Conservation (phyloP, 106 monocot genomes). For the Dioscorea zingiberensis region DNA sequence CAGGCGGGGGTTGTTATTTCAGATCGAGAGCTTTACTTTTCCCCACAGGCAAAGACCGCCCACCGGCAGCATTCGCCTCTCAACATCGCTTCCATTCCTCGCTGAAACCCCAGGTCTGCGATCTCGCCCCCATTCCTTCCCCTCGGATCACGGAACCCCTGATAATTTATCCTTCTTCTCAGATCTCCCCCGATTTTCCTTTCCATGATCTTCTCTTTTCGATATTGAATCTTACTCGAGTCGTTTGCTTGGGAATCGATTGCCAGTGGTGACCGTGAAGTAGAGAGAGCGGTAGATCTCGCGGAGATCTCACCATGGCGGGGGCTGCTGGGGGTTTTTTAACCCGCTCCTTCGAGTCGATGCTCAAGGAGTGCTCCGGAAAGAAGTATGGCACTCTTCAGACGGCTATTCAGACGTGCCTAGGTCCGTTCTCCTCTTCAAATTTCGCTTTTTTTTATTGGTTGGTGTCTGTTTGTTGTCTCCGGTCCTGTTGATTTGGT, state of each 20-base stretch:
- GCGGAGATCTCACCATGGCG: constrained; percentile 49
- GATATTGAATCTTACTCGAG: neutral
- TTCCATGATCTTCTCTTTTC: neutral
- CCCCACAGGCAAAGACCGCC: too few species aligned
- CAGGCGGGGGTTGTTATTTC: too few species aligned
- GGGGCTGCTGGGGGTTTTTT: constrained; percentile 85
- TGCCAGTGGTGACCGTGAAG: too few species aligned
- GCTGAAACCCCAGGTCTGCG: too few species aligned
- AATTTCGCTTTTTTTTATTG: neutral
- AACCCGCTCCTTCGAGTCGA: constrained; percentile 83
- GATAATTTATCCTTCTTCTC: neutral
- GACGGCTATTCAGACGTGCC: constrained; percentile 63
- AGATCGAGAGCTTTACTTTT: too few species aligned
- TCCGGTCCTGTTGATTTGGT: neutral
- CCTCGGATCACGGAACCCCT: too few species aligned
- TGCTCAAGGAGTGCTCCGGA: constrained; percentile 82
- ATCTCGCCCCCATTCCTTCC: too few species aligned
- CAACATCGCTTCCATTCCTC: too few species aligned
- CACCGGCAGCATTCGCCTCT: too few species aligned
- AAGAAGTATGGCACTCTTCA: constrained; percentile 71
- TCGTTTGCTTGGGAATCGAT: neutral
- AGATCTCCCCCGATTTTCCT: neutral
- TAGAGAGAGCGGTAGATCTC: constrained; percentile 5
- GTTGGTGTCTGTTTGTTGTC: neutral
- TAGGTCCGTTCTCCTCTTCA: constrained; percentile 41